phyloP scores from a whole-genome alignment of 2,329 filamentous ascomycete genomes.

The Colletotrichum costaricense region DNA sequence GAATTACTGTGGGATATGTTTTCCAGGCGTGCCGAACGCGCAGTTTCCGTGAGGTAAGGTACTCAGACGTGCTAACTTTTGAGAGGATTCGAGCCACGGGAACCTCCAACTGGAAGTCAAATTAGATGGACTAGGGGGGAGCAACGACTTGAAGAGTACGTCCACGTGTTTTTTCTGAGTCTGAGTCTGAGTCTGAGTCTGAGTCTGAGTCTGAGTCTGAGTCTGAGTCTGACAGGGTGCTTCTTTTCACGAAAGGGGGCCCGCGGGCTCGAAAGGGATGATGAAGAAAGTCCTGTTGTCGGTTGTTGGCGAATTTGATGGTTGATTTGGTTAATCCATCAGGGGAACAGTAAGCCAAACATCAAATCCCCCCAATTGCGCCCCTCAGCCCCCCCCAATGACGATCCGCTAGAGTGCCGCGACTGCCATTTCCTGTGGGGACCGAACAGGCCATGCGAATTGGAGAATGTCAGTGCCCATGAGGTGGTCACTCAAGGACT shows the following conservation, averaged over 20 bases:
- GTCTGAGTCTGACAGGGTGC: background rate
- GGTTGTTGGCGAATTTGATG: constrained; percentile 1
- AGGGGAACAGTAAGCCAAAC: background rate
- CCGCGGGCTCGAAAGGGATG: constrained; percentile 2
- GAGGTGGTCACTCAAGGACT: background rate
- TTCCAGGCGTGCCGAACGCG: background rate
- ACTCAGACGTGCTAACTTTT: background rate
- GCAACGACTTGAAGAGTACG: background rate
- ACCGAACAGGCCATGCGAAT: background rate
- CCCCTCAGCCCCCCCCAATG: background rate
- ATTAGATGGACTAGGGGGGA: background rate
- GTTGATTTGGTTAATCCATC: background rate
- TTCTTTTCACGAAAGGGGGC: background rate
- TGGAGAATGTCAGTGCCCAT: background rate
- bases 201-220: background rate
- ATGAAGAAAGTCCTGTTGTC: background rate
- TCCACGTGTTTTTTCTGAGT: constrained; percentile 5
- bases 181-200: background rate
- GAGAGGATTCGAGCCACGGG: background rate
- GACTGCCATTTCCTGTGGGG: constrained; percentile 3
- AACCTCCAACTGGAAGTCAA: background rate
- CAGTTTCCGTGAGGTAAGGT: background rate
- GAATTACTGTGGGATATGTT: constrained; percentile 10
- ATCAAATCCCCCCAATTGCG: background rate
- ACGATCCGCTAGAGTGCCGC: constrained; percentile 10